Evolutionary conservation across 257 asterid species (phyloP), one percentile per base, ranked within the genome.

Genomic region (Jacaranda mimosifolia): DNA sequence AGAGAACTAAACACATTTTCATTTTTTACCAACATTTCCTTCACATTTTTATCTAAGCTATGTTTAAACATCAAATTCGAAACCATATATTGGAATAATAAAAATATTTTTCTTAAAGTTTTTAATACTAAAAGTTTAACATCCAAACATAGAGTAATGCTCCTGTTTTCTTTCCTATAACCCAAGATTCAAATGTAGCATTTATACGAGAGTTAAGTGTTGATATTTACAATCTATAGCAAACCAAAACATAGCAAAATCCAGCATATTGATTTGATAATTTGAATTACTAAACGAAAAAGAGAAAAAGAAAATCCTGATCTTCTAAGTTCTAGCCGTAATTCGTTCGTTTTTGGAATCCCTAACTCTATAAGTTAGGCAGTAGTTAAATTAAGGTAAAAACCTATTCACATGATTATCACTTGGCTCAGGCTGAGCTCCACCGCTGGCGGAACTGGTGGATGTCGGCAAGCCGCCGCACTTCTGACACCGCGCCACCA

Each of bases 401-500:
- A 78, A 87, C 48, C 86, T 80, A 83, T 67, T 73, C 48, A 77
- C 84, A 53, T 72, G 82, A 63, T 49, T 78, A 45, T 62, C 83
- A 38, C 77, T 78, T 4, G 35, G 78, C 71, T 78, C 81, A 9
- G 83, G 76, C 82, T 18, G 83, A 74, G 75, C 74, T 65, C 79
- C 79, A 53, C 71, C 82, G 67, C 59, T 74, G 76, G 73, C 42
- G 69, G 80, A 38, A 45, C 40, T 7, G 74, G 81, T 39, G 19
- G 69, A 75, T 9, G 80, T 43, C 10, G 88, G 90, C 40, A 81
- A 55, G 38, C 75, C 77, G 35, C 86, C 87, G 60, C 92, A 88
- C 74, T 88, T 84, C 72, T 86, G 83, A 36, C 90, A 88, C 11
- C 88, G 85, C 57, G 83, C 83, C 70, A 82, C 87, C 51, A 82